These are phyloP conservation scores for Amphicarpaea edgeworthii DNA, from an alignment of 306 rosid genomes.

Conservation along the genomic window DNA sequence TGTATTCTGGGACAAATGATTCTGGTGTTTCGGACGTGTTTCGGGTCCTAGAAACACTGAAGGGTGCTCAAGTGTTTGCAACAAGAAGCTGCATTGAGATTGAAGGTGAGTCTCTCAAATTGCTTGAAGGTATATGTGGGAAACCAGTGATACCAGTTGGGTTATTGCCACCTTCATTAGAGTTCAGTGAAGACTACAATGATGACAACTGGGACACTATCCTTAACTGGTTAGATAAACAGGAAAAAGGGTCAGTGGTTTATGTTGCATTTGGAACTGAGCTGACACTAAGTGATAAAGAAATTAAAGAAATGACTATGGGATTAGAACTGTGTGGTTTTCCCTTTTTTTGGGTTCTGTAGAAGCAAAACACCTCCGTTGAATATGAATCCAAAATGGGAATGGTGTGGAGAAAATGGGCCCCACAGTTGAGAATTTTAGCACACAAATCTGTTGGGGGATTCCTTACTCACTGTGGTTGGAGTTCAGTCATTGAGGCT, in stretches of 20 bases:
- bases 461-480: not conserved
- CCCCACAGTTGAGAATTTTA: too few relatives aligned
- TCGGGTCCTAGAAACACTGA: not conserved
- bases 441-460: not conserved
- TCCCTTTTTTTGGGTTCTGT: not conserved
- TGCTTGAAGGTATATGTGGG: not conserved
- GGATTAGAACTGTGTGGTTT: not conserved
- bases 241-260: not conserved
- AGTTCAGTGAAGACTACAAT: not conserved
- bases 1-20: too few relatives aligned
- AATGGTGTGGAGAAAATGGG: not conserved
- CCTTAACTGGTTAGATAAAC: slow-evolving; percentile 1
- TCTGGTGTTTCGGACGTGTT: not conserved
- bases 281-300: not conserved
- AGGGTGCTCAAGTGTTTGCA: not conserved
- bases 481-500: slow-evolving; percentile 14
- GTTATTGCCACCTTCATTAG: not conserved
- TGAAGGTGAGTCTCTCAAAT: not conserved
- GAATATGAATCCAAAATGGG: not conserved
- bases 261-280: slow-evolving; percentile 7
- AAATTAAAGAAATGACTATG: not conserved
- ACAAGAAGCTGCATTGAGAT: not conserved
- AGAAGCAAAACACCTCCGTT: not conserved
- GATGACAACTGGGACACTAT: not conserved
- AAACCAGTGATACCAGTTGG: not conserved